Percentiles rank a stretch among this genome's conserved stretches.
Conservation (phyloP, 495 filamentous ascomycete genomes). For the Annulohypoxylon bovei region DNA sequence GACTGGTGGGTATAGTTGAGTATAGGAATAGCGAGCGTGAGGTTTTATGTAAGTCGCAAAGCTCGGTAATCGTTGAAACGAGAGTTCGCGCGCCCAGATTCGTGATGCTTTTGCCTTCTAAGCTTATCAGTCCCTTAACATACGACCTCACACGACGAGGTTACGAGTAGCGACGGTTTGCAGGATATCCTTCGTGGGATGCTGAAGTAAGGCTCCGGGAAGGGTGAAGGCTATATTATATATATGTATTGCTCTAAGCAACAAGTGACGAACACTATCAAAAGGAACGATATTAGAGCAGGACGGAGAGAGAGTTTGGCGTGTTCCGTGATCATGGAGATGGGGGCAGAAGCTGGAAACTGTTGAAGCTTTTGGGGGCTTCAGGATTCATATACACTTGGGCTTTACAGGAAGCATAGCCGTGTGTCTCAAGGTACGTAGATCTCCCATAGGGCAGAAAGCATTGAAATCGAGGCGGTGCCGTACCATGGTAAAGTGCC, state of each 20-base stretch:
- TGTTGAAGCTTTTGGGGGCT: conserved; percentile 47
- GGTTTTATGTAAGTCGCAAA: conserved; percentile 26
- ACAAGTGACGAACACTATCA: conserved; percentile 12
- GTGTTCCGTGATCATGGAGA: conserved; percentile 34
- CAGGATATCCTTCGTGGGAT: background rate
- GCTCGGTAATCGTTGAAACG: conserved; percentile 4
- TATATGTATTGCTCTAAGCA: conserved; percentile 20
- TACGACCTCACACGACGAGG: conserved; percentile 34
- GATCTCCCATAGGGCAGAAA: conserved; percentile 37
- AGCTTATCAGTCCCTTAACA: conserved; percentile 19
- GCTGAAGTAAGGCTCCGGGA: conserved; percentile 4
- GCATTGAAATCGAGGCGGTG: conserved; percentile 11
- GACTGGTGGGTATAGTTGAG: background rate
- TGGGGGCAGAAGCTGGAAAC: conserved; percentile 43
- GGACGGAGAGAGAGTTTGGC: conserved; percentile 17
- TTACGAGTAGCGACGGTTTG: conserved; percentile 19
- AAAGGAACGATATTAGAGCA: conserved; percentile 7
- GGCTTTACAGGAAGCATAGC: conserved; percentile 27
- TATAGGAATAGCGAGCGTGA: conserved; percentile 9
- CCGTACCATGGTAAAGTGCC: conserved; percentile 3
- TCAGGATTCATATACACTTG: conserved; percentile 43
- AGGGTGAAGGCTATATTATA: conserved; percentile 28
- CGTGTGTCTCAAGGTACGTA: conserved; percentile 7
- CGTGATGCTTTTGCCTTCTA: conserved; percentile 20
- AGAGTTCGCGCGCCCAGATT: conserved; percentile 15